These are phyloP conservation scores for Phytopythium montanum DNA, from an alignment of 352 stramenopile genomes.

Conservation along the genomic window DNA sequence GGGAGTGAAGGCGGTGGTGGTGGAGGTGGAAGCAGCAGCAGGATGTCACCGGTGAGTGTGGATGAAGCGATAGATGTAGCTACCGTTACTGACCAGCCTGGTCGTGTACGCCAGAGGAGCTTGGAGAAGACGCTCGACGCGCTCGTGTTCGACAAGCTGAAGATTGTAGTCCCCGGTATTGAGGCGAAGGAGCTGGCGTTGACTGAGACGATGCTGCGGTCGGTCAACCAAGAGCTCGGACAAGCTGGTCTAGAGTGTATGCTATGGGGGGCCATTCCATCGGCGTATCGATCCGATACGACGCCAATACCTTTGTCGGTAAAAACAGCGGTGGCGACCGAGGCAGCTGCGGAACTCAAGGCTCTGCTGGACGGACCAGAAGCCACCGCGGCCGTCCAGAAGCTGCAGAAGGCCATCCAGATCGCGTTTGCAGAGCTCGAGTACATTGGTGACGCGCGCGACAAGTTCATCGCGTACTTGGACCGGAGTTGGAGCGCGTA, in stretches of 20 bases:
- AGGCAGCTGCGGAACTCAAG: not conserved
- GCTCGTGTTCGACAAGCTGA: not conserved
- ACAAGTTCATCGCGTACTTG: not conserved
- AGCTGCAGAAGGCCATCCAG: no score
- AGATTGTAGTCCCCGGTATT: not conserved
- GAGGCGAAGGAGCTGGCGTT: not conserved
- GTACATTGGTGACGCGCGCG: not conserved
- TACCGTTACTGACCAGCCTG: not conserved
- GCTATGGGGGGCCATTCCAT: not conserved
- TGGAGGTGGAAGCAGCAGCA: no score
- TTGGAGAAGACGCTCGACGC: not conserved
- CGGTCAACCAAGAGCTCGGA: not conserved
- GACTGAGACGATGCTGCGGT: not conserved
- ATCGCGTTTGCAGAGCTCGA: not conserved
- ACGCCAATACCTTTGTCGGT: no score
- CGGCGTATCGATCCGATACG: no score
- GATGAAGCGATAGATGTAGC: not conserved
- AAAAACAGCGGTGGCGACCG: not conserved
- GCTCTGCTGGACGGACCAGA: not conserved
- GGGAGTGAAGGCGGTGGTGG: no score
- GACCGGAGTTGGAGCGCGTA: not conserved
- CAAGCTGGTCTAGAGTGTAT: not conserved
- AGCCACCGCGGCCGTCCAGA: no score
- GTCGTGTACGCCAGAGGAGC: not conserved
- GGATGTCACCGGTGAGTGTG: not conserved